Evolutionary conservation across 1,139 yeast species (phyloP).

Genomic region (Pichia sp.): DNA sequence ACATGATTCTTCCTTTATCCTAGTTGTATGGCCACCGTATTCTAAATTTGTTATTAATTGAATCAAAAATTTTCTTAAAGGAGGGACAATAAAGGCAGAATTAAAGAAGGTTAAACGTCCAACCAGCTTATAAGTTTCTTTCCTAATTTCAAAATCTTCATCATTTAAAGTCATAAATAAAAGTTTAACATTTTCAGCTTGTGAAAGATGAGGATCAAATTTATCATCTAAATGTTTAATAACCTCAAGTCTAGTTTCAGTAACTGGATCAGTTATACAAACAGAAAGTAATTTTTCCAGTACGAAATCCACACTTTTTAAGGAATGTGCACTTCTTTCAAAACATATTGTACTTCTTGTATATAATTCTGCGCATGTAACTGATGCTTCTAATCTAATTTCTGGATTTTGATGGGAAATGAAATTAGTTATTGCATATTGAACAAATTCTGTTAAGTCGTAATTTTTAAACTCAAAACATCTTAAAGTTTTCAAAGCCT

Average conservation of each 20-base stretch:
- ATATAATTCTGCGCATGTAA: conserved; percentile 78
- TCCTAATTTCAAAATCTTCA: conserved; percentile 77
- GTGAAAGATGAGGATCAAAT: conserved; percentile 89
- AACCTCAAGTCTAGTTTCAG: conserved; percentile 79
- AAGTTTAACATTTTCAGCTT: conserved; percentile 81
- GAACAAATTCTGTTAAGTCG: conserved; percentile 79
- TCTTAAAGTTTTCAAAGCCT: conserved; percentile 68
- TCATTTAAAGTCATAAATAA: conserved; percentile 88
- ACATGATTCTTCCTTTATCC: conserved; percentile 87
- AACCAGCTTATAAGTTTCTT: conserved; percentile 70
- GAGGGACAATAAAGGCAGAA: conserved; percentile 95
- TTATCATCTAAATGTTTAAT: conserved; percentile 64
- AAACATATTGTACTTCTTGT: conserved; percentile 76
- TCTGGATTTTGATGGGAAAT: conserved; percentile 73
- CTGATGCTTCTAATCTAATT: conserved; percentile 79
- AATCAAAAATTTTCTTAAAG: conserved; percentile 76
- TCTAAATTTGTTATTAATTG: conserved; percentile 82
- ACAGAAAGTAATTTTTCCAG: conserved; percentile 72
- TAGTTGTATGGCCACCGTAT: conserved; percentile 61
- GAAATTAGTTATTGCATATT: conserved; percentile 74
- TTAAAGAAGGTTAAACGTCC: conserved; percentile 82
- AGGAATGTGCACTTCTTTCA: conserved; percentile 79
- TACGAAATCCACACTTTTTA: conserved; percentile 80
- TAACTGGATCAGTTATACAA: conserved; percentile 84
- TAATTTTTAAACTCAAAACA: conserved; percentile 70